Evolutionary conservation across 495 filamentous ascomycete genomes (phyloP), one percentile per base, ranked within the genome.

Genomic region (Neurospora sublineolata): DNA sequence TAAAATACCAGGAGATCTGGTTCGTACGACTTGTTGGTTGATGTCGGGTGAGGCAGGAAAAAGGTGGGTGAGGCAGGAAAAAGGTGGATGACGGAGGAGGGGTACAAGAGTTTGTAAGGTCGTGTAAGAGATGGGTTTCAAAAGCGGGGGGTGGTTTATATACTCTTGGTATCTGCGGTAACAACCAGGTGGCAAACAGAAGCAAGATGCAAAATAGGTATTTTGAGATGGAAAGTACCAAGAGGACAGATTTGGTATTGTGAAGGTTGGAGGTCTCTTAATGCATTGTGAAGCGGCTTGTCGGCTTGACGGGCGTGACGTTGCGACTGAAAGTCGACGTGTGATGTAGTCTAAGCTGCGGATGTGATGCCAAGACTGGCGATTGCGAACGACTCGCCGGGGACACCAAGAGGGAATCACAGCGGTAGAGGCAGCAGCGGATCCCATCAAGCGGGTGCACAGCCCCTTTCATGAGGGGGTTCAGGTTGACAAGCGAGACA

Each of bases 101-200:
- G 52, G 52, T 64, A 64, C 52, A 64, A 60, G 52, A 33, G 14
- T 30, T 27, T 33, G 67, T n/a, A 68, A 68, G 39, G 42, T 20
- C 41, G 36, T 70, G 73, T 72, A 70, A 69, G 71, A 72, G 70
- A 71, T 37, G 30, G 39, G 75, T 77, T 75, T 77, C 74, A 73
- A 70, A 70, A 33, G 44, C 42, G 33, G 38, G 68, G 23, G 36
- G 38, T 42, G 27, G 38, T 38, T 33, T n/a, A 18, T 68, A 20
- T 68, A 12, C 16, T 12, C 38, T 44, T 20, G n/a, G 68, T 38
- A 12, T 58, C 27, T 69, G 37, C 27, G 39, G 7, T 68, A n/a
- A 27, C 36, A 7, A 20, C 30, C 52, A 30, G 52, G 52, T 14
- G 46, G 20, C 20, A 58, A 64, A 33, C 52, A 33, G 52, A 33